Evolutionary conservation across 2,329 filamentous ascomycete genomes (phyloP), one percentile per base, ranked within the genome.

Genomic region (Helotiales sp.): DNA sequence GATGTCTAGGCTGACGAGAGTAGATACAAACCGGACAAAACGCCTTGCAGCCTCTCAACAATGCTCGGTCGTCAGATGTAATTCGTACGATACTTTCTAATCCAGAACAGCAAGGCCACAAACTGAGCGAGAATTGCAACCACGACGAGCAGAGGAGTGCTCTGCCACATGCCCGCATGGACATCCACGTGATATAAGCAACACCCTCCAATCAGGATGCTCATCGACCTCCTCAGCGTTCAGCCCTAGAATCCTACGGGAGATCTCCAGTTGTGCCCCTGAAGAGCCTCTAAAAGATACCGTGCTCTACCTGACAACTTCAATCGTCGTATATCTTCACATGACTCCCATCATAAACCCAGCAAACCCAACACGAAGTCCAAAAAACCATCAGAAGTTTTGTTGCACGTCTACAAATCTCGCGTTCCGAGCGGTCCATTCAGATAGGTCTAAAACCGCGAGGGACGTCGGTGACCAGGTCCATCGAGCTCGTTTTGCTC

Each of bases 401-500:
- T 60, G 57, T 60, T 60, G 57, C 57, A 60, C 34, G 20, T 60
- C 57, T 60, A 60, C 57, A 60, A 60, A 61, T n/a, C 59, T 61
- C 32, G 59, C 40, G 50, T 61, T 61, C 43, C 59, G 59, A 61
- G 59, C 59, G 7, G 28, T 34, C 49, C 61, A 63, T 40, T 55
- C 6, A 24, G 26, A 60, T 43, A 45, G 57, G 57, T 60, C 47
- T 20, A 60, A 47, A 45, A 47, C 28, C 22, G 37, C 57, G 57
- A 60, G 7, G 15, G 24, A 30, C 22, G 7, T 47, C 37, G 37
- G 37, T 17, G 37, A 60, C 57, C 24, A 13, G 6, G 22, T 47
- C 34, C 37, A 45, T 37, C 57, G 2, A 30, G 22, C 22, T 60
- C 37, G 37, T 26, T 40, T 40, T 57, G 30, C 32, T 57, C 54